Evolutionary conservation across 306 rosid genomes (phyloP).

Genomic region (Vicia faba): DNA sequence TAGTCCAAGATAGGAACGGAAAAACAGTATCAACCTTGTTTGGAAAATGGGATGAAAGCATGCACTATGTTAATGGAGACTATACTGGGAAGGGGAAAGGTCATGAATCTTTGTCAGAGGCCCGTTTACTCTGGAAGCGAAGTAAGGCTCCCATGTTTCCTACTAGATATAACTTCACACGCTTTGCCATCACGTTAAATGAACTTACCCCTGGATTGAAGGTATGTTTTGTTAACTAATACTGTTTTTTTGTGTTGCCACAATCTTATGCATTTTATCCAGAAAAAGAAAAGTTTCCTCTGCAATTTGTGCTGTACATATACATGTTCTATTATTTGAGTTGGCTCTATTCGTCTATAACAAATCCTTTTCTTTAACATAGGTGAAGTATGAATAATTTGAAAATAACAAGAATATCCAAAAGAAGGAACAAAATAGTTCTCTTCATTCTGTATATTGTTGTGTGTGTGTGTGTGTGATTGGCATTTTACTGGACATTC

Average conservation of each 20-base stretch:
- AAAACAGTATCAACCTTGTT: constrained; percentile 82
- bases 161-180: constrained; percentile 92
- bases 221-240: constrained; percentile 53
- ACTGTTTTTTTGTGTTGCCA: constrained; percentile 27
- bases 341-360: constrained; percentile 8
- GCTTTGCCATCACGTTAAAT: constrained; percentile 92
- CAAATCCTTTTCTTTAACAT: background rate
- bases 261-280: background rate
- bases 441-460: constrained; percentile 12
- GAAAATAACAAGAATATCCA: background rate
- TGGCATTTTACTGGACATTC: constrained; percentile 22
- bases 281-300: constrained; percentile 8
- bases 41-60: constrained; percentile 99
- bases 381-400: constrained; percentile 17
- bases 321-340: constrained; percentile 3
- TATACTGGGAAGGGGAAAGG: constrained; percentile 81
- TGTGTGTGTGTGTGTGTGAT: background rate
- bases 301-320: constrained; percentile 3
- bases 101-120: constrained; percentile 70
- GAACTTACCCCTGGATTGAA: constrained; percentile 89
- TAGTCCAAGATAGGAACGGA: constrained; percentile 81
- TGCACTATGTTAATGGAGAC: constrained; percentile 85
- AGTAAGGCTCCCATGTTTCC: constrained; percentile 78
- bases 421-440: constrained; percentile 9
- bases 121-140: constrained; percentile 84